These are phyloP conservation scores for Metarhizium sp. DNA, from an alignment of 2,329 filamentous ascomycete species.

Conservation along the genomic window DNA sequence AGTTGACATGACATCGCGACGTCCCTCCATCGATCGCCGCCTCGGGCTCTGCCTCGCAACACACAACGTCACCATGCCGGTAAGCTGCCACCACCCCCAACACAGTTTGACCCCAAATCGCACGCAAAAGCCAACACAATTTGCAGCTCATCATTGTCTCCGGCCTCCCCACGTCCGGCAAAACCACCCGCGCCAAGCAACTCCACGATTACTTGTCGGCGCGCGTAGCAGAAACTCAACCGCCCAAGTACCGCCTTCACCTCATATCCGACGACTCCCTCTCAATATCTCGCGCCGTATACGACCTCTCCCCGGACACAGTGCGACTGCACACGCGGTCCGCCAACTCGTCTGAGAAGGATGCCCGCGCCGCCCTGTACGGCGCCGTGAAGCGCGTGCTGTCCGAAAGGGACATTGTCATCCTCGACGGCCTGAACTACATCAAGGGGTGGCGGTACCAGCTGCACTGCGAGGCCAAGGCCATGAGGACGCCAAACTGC, in stretches of 20 bases:
- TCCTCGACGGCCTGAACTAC: constrained; percentile 75
- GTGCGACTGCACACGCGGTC: constrained; percentile 54
- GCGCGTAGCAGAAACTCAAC: constrained; percentile 34
- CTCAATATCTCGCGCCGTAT: constrained; percentile 60
- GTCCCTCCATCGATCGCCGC: no score
- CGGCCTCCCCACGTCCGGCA: constrained; percentile 59
- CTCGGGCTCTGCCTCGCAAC: neutral
- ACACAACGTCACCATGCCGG: neutral
- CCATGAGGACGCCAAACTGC: constrained; percentile 64
- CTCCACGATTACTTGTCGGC: constrained; percentile 54
- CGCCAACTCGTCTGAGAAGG: constrained; percentile 69
- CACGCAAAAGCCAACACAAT: neutral
- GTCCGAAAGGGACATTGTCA: constrained; percentile 63
- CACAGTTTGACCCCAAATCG: no score
- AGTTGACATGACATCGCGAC: neutral
- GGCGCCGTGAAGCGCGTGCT: constrained; percentile 71
- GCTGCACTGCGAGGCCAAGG: constrained; percentile 77
- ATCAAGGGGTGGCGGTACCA: constrained; percentile 89
- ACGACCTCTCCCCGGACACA: constrained; percentile 48
- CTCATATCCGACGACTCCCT: constrained; percentile 66
- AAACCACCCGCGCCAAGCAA: constrained; percentile 56
- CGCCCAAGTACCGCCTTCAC: constrained; percentile 54
- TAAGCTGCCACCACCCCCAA: neutral
- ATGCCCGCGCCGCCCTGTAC: constrained; percentile 67
- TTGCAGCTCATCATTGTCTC: constrained; percentile 56